Evolutionary conservation across 192 early-diverging fungal species (phyloP).

Genomic region (Mortierella alpina): DNA sequence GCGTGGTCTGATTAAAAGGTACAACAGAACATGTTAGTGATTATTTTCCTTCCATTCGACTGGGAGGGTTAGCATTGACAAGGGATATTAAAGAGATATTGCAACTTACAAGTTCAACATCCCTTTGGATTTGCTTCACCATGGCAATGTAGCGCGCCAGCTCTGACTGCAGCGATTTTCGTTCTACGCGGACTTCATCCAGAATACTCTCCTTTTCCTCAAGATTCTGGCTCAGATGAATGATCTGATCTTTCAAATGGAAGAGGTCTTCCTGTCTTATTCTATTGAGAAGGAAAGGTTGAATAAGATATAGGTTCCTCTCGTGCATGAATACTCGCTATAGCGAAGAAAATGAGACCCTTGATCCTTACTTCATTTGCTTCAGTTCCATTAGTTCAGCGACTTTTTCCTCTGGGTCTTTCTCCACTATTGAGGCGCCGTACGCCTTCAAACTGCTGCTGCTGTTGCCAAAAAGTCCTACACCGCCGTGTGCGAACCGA

Average conservation of each 20-base stretch:
- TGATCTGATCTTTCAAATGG: slow-evolving; percentile 37
- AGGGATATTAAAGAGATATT: not conserved
- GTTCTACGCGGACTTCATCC: slow-evolving; percentile 33
- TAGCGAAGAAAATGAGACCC: not conserved
- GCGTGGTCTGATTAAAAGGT: not conserved
- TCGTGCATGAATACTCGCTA: not conserved
- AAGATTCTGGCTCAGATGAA: slow-evolving; percentile 17
- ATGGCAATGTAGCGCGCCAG: slow-evolving; percentile 33
- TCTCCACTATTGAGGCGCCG: slow-evolving; percentile 3
- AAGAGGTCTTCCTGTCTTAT: slow-evolving; percentile 38
- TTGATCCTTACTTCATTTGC: slow-evolving; percentile 30
- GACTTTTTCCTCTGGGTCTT: slow-evolving; percentile 39
- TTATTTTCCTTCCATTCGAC: not conserved
- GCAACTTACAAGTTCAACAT: slow-evolving; percentile 36
- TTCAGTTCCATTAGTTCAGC: slow-evolving; percentile 42
- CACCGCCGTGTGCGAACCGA: no score
- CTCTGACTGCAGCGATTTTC: slow-evolving; percentile 38
- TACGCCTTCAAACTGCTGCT: no score
- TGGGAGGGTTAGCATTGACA: not conserved
- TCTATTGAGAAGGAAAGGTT: slow-evolving; percentile 6
- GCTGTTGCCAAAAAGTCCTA: no score
- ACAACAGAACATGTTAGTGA: not conserved
- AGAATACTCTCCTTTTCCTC: slow-evolving; percentile 42
- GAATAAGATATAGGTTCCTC: not conserved
- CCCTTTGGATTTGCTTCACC: slow-evolving; percentile 47